A percentile compares a stretch with the other conserved stretches of the same genome.
phyloP scores from a whole-genome alignment of 148 eudicot species.

The Mesembryanthemum crystallinum region DNA sequence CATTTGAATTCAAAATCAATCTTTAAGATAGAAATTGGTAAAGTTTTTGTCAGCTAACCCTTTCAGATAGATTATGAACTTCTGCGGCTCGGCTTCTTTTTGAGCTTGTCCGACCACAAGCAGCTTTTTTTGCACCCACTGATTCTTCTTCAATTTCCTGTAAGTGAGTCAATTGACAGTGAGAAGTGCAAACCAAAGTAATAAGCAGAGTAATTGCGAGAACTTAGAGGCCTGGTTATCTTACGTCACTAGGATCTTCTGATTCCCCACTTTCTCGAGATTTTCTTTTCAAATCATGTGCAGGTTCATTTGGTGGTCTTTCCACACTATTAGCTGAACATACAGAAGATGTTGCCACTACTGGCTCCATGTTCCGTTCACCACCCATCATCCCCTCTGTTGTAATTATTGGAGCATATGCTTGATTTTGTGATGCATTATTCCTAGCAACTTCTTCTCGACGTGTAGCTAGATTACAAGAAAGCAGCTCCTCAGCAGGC shows the following conservation, averaged over 20 bases:
- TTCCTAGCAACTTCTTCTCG: constrained; percentile 24
- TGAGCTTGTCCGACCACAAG: constrained; percentile 53
- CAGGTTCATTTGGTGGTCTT: constrained; percentile 58
- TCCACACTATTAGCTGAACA: constrained; percentile 89
- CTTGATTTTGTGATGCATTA: constrained; percentile 26
- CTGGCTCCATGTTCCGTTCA: constrained; percentile 47
- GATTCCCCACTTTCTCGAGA: constrained; percentile 66
- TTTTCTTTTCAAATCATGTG: constrained; percentile 59
- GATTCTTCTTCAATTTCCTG: constrained; percentile 95
- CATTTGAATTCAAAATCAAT: constrained; percentile 11
- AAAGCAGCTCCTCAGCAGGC: constrained; percentile 29
- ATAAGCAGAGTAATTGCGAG: constrained; percentile 1
- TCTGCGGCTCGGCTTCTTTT: constrained; percentile 99
- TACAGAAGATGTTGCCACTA: constrained; percentile 67
- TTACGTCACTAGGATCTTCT: constrained; percentile 79
- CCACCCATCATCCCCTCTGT: constrained; percentile 30
- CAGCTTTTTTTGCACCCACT: constrained; percentile 50
- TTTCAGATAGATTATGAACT: constrained; percentile 95
- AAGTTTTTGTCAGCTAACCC: constrained; percentile 45
- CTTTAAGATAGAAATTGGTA: neutral
- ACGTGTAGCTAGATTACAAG: constrained; percentile 25
- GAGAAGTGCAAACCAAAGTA: constrained; percentile 12
- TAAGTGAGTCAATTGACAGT: constrained; percentile 12
- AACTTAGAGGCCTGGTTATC: constrained; percentile 15
- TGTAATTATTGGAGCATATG: constrained; percentile 22